Conservation (phyloP, 2,329 filamentous ascomycete genomes). For the Trichoderma brevicompactum region DNA sequence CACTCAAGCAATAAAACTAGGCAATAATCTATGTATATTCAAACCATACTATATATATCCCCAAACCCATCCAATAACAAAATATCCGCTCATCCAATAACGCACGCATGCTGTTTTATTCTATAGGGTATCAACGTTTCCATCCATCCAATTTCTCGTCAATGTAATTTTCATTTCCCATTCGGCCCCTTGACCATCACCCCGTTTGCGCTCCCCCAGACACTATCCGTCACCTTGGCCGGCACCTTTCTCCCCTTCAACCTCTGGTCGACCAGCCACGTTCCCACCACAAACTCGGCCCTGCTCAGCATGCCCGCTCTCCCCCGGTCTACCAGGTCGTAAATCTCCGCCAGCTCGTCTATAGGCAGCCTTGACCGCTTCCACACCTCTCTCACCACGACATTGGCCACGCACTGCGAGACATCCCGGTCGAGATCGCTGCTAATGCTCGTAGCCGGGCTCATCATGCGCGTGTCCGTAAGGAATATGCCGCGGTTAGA, state of each 20-base stretch:
- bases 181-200: constrained; percentile 46
- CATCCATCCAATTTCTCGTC: not conserved
- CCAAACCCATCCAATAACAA: not conserved
- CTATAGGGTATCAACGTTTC: not conserved
- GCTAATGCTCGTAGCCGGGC: constrained; percentile 29
- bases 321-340: constrained; percentile 70
- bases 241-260: constrained; percentile 81
- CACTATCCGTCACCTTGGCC: constrained; percentile 69
- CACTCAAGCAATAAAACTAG: too few species aligned
- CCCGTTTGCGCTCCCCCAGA: constrained; percentile 71
- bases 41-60: not conserved
- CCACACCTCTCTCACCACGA: constrained; percentile 79
- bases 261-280: constrained; percentile 82
- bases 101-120: not conserved
- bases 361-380: constrained; percentile 66
- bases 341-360: constrained; percentile 74
- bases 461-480: constrained; percentile 31
- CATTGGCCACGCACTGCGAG: constrained; percentile 63
- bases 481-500: constrained; percentile 71
- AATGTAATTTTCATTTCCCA: constrained; percentile 31
- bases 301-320: constrained; percentile 61
- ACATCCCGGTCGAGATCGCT: constrained; percentile 36
- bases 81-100: not conserved
- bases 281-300: constrained; percentile 79
- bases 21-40: not conserved